Evolutionary conservation across 352 stramenopile species (phyloP).

Genomic region (Blastocystis sp.): DNA sequence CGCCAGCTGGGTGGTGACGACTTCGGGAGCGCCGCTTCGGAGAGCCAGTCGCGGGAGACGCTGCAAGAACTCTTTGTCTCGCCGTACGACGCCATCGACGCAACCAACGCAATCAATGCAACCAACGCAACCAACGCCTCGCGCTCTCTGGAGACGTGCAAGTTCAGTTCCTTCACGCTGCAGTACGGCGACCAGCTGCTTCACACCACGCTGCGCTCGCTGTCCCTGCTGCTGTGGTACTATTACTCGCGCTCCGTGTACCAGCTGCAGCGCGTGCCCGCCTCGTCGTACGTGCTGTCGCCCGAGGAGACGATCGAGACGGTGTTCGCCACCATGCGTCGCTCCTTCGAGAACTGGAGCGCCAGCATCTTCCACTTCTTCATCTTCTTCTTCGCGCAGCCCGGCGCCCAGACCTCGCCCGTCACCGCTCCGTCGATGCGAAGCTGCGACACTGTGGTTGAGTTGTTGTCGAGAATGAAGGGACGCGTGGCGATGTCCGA

Average conservation of each 20-base stretch:
- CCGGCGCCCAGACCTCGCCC: not conserved
- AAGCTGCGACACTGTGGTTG: not conserved
- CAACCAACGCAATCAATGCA: too few relatives aligned
- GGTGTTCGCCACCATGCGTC: conserved; percentile 1
- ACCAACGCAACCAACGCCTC: too few relatives aligned
- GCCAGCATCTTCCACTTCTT: conserved; percentile 53
- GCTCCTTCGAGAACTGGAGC: not conserved
- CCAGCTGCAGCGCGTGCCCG: not conserved
- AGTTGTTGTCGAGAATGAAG: not conserved
- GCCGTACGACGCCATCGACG: not conserved
- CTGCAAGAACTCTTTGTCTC: conserved; percentile 30
- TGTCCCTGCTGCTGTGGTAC: conserved; percentile 41
- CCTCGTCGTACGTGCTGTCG: too few relatives aligned
- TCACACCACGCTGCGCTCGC: conserved; percentile 19
- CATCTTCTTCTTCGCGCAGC: conserved; percentile 50
- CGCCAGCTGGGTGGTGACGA: too few relatives aligned
- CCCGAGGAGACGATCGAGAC: conserved; percentile 21
- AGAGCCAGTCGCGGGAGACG: too few relatives aligned
- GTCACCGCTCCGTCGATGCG: not conserved
- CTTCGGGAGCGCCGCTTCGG: too few relatives aligned
- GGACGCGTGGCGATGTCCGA: not conserved
- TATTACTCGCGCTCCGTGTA: conserved; percentile 47
- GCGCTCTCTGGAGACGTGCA: not conserved
- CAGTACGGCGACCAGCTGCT: conserved; percentile 10
- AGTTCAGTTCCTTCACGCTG: conserved; percentile 38